Conservation (phyloP, 1,284 basidiomycete genomes). For the Fomitopsis palustris region DNA sequence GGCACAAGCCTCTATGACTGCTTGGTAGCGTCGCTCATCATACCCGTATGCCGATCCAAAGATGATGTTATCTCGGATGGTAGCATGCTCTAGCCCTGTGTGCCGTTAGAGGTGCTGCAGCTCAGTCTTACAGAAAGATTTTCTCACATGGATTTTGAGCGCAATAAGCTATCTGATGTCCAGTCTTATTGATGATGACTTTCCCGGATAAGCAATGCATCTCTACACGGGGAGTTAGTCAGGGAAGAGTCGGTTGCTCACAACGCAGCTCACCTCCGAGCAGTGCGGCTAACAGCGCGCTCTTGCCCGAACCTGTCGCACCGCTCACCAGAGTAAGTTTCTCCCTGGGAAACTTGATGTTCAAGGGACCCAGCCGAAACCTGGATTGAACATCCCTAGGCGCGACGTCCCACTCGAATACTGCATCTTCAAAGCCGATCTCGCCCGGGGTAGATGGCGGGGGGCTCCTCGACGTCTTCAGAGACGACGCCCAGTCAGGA, state of each 20-base stretch:
- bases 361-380: constrained; percentile 56
- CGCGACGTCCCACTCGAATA: constrained; percentile 53
- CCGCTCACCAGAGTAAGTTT: constrained; percentile 69
- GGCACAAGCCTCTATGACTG: constrained; percentile 79
- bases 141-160: constrained; percentile 62
- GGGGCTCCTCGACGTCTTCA: constrained; percentile 29
- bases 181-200: constrained; percentile 61
- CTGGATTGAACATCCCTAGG: constrained; percentile 28
- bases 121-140: not conserved
- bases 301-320: constrained; percentile 79
- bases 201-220: constrained; percentile 63
- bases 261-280: constrained; percentile 48
- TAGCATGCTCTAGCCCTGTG: constrained; percentile 68
- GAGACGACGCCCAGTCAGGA: constrained; percentile 60
- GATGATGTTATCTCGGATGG: constrained; percentile 78
- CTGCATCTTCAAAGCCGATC: constrained; percentile 52
- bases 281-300: constrained; percentile 62
- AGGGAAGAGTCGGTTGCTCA: not conserved
- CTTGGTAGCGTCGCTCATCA: constrained; percentile 68
- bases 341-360: constrained; percentile 55
- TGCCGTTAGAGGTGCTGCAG: not conserved
- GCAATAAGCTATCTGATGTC: constrained; percentile 62
- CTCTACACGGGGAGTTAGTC: constrained; percentile 37
- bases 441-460: constrained; percentile 17
- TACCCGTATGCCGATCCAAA: constrained; percentile 69